phyloP scores from a whole-genome alignment of 2,329 filamentous ascomycete species.

The Aureobasidium sp. region DNA sequence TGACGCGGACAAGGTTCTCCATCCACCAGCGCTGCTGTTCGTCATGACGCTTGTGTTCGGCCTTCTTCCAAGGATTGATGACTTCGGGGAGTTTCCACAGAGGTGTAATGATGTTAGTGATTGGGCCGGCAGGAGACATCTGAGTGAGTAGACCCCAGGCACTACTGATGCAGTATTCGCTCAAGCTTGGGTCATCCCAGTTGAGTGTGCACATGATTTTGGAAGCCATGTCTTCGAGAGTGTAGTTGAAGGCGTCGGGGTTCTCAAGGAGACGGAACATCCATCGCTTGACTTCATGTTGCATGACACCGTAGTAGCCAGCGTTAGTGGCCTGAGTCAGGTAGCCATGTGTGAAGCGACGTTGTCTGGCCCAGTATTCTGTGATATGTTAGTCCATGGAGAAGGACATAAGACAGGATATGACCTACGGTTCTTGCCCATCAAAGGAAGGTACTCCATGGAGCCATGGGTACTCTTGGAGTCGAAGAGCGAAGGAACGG shows the following conservation, averaged over 20 bases:
- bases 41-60: constrained; percentile 47
- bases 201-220: constrained; percentile 50
- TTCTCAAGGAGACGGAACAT: constrained; percentile 43
- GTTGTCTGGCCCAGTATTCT: constrained; percentile 51
- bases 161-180: constrained; percentile 43
- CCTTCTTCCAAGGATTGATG: constrained; percentile 49
- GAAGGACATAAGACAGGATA: not conserved
- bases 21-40: constrained; percentile 49
- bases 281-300: constrained; percentile 50
- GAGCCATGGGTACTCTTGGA: constrained; percentile 49
- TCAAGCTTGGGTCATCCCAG: constrained; percentile 47
- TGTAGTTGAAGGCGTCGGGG: constrained; percentile 45
- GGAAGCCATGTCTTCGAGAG: constrained; percentile 51
- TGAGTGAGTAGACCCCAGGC: constrained; percentile 52
- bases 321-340: constrained; percentile 41
- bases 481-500: constrained; percentile 46
- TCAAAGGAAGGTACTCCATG: constrained; percentile 51
- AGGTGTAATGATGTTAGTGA: constrained; percentile 51
- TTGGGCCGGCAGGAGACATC: constrained; percentile 52
- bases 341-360: constrained; percentile 47
- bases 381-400: constrained; percentile 11
- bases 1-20: constrained; percentile 36
- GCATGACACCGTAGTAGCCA: constrained; percentile 43
- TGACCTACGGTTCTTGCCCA: constrained; percentile 49
- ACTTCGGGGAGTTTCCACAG: constrained; percentile 46